Base-by-base conservation (phyloP, 352 stramenopile species). In the Phytophthora palmivora region DNA sequence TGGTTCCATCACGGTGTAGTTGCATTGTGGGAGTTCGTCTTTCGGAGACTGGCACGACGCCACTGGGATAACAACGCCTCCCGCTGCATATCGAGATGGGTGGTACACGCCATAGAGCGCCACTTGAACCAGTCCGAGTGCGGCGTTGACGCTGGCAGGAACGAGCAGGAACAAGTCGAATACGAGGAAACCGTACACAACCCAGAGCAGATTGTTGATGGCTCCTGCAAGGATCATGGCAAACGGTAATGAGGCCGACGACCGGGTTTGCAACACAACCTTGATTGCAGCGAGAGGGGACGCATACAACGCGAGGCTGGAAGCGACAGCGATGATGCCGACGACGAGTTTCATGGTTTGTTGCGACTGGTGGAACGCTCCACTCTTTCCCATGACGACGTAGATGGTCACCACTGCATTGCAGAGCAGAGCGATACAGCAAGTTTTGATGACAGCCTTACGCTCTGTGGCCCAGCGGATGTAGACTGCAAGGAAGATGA, bases 201-300 rank as follows among this genome's bases (percentile, higher is more conserved):
- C 66, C 84, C 84, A 94, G n/a, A 91, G 58, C 12, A 71, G 50
- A 61, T 92, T 94, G 79, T 92, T 94, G 49, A 80, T 53, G n/a
- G 76, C 45, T 2, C 80, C 84, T 12, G 81, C 72, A 36, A 84
- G 24, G 37, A 86, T 78, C 81, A 94, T 89, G 1, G 69, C 60
- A 42, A 91, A 78, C 21, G 74, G 78, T 43, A 94, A 76, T 18
- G 78, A 92, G 24, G 42, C 72, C 6, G 77, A 84, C 12, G 79
- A 88, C 37, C 76, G 75, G 28, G 73, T 81, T 34, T 70, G 62
- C 43, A 91, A 19, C 14, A 90, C 82, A 8, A 77, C 51, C 51
- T 72, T 78, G 64, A 92, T 81, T 8, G 67, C 72, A 38, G 70
- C 74, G 22, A 94, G 77, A 2, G 82, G 84, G 1, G 84, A 91